Conservation (phyloP, 176 grass and related monocot species). For the Hyparrhenia diplandra region DNA sequence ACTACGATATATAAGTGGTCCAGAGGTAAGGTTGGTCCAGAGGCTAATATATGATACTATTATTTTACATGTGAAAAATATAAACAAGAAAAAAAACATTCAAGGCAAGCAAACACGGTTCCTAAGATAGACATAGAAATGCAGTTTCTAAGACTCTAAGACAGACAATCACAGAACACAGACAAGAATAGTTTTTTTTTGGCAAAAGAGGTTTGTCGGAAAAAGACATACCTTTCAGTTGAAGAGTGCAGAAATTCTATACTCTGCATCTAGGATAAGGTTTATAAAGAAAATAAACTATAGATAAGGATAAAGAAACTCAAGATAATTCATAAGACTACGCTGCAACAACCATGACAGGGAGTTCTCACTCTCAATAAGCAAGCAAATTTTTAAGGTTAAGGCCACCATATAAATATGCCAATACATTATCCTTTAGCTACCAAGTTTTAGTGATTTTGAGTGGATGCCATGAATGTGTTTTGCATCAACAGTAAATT, state of each 20-base stretch:
- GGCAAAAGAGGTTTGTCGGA: not conserved
- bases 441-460: not conserved
- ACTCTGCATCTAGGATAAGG: not conserved
- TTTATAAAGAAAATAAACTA: not conserved
- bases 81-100: not conserved
- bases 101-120: not conserved
- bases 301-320: not conserved
- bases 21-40: too few relatives aligned
- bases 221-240: not conserved
- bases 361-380: not conserved
- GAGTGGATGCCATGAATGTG: slow-evolving; percentile 12
- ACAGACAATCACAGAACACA: not conserved
- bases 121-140: not conserved
- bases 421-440: not conserved
- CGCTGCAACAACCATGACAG: not conserved
- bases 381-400: not conserved
- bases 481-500: slow-evolving; percentile 5
- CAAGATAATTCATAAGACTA: not conserved
- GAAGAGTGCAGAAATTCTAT: not conserved
- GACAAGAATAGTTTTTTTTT: not conserved
- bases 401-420: not conserved
- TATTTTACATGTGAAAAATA: not conserved
- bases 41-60: not conserved
- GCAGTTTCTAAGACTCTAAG: not conserved
- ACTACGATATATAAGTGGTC: not conserved